Evolutionary conservation across 176 grass and related monocot genomes (phyloP).

Genomic region (Carex parvula): DNA sequence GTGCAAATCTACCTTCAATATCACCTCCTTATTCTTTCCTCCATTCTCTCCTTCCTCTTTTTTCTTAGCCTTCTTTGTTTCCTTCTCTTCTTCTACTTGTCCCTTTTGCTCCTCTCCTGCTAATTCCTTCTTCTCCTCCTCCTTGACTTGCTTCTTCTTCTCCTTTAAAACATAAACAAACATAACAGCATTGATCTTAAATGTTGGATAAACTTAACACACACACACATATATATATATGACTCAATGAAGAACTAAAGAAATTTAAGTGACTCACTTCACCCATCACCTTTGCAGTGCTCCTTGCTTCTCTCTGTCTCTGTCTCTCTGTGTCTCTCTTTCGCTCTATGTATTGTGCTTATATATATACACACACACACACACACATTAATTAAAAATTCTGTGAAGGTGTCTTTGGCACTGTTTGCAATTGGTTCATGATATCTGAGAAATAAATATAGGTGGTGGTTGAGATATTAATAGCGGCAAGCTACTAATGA

Average conservation of each 20-base stretch:
- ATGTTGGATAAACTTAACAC: neutral
- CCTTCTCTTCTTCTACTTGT: neutral
- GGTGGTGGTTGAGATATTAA: slow-evolving; percentile 21
- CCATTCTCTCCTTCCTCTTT: neutral
- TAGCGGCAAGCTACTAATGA: slow-evolving; percentile 27
- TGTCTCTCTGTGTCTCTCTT: neutral
- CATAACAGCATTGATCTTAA: neutral
- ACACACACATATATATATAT: too few species aligned
- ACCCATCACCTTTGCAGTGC: slow-evolving; percentile 22
- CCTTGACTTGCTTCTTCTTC: neutral
- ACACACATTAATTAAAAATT: neutral
- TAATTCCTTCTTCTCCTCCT: neutral
- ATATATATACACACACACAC: neutral
- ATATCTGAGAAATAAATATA: slow-evolving; percentile 16
- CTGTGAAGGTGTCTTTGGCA: neutral
- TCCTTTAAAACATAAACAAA: neutral
- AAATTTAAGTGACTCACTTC: neutral
- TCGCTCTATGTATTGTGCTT: neutral
- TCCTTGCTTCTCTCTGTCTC: neutral
- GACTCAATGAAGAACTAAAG: neutral
- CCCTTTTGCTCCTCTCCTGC: slow-evolving; percentile 5
- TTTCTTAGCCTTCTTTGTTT: neutral
- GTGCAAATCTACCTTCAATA: slow-evolving; percentile 52
- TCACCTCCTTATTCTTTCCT: slow-evolving; percentile 27
- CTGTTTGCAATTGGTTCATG: slow-evolving; percentile 14